Evolutionary conservation across 352 stramenopile species (phyloP).

Genomic region (Thalassiosira delicatula): DNA sequence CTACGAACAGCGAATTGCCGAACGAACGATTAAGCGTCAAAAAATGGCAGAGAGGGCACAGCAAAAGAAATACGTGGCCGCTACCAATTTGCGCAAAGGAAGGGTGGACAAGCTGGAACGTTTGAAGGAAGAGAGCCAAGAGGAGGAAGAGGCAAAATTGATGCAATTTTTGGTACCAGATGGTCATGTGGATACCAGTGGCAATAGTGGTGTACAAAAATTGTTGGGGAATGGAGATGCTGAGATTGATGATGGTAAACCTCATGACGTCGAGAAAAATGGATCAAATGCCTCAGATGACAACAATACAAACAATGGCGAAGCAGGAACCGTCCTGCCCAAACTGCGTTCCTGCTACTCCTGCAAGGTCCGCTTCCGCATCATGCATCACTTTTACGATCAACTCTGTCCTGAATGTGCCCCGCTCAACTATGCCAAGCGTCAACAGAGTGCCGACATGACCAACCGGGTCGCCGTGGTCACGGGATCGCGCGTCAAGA

Average conservation of each 20-base stretch:
- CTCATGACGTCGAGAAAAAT: conserved; percentile 5
- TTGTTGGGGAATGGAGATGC: conserved; percentile 59
- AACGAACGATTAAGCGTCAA: conserved; percentile 77
- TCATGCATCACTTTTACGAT: conserved; percentile 93
- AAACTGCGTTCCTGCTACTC: conserved; percentile 92
- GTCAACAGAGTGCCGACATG: conserved; percentile 88
- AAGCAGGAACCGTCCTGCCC: conserved; percentile 76
- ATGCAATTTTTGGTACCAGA: conserved; percentile 90
- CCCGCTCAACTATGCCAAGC: conserved; percentile 92
- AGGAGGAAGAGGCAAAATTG: conserved; percentile 80
- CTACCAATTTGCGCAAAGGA: conserved; percentile 88
- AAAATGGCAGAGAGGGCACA: conserved; percentile 70
- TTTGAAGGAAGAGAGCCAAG: conserved; percentile 88
- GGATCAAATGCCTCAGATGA: conserved; percentile 24
- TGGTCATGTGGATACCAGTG: conserved; percentile 81
- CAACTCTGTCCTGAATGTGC: conserved; percentile 93
- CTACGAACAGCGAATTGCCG: conserved; percentile 61
- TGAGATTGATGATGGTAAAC: conserved; percentile 22
- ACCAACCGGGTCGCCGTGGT: conserved; percentile 88
- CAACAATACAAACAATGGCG: conserved; percentile 41
- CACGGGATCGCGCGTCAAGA: conserved; percentile 94
- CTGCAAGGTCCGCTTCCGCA: conserved; percentile 91
- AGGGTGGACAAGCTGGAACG: conserved; percentile 91
- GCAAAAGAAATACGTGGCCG: conserved; percentile 92
- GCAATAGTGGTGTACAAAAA: conserved; percentile 29